Evolutionary conservation across 495 filamentous ascomycete species (phyloP).

Genomic region (Durotheca rogersii): DNA sequence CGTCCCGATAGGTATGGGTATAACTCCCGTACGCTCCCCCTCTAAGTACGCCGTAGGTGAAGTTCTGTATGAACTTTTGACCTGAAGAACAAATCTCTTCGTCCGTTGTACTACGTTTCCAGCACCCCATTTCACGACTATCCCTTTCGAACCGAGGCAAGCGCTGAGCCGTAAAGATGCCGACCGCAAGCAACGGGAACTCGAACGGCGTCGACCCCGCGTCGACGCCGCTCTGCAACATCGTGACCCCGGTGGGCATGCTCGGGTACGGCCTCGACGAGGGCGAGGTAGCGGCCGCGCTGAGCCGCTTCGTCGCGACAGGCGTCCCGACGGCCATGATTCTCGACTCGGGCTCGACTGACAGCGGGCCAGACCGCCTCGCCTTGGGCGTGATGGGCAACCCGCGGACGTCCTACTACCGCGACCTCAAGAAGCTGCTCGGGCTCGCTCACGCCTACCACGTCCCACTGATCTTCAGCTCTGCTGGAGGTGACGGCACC

Average conservation of each 20-base stretch:
- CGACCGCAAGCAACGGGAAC: constrained; percentile 1
- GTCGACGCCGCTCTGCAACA: constrained; percentile 34
- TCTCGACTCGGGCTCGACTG: constrained; percentile 52
- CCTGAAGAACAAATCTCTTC: background rate
- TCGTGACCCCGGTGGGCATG: constrained; percentile 52
- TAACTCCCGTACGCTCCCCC: background rate
- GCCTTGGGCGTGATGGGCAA: constrained; percentile 41
- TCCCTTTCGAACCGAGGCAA: background rate
- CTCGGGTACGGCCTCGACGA: constrained; percentile 51
- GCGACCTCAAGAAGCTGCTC: constrained; percentile 45
- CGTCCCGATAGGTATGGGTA: background rate
- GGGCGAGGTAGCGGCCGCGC: constrained; percentile 27
- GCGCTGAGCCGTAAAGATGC: constrained; percentile 9
- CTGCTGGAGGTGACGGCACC: constrained; percentile 51
- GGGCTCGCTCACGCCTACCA: constrained; percentile 30
- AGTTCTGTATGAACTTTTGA: background rate
- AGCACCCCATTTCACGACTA: background rate
- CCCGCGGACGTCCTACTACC: constrained; percentile 38
- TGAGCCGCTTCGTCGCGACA: constrained; percentile 31
- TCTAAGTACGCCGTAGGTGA: background rate
- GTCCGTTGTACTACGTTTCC: background rate
- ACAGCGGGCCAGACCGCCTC: constrained; percentile 49
- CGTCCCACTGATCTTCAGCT: constrained; percentile 47
- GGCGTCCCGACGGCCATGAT: constrained; percentile 46
- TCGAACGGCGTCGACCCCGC: constrained; percentile 7